A percentile compares a stretch with the other conserved stretches of the same genome.
Evolutionary conservation across 2,329 filamentous ascomycete species (phyloP).

Genomic region (Cadophora sp.): DNA sequence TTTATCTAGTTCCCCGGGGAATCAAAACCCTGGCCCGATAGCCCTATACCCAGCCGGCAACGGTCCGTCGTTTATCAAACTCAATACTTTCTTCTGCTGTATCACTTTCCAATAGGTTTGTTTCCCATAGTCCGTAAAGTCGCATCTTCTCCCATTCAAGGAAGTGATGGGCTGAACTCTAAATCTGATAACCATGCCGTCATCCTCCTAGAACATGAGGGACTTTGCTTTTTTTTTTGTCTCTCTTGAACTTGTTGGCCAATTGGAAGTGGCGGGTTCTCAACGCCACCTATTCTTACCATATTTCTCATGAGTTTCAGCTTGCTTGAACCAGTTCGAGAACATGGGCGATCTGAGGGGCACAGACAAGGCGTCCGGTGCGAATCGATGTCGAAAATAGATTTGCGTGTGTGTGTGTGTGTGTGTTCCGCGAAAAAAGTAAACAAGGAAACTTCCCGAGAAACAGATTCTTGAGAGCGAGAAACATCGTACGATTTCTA

Average conservation of each 20-base stretch:
- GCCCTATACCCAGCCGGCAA: no score
- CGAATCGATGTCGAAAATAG: constrained; percentile 1
- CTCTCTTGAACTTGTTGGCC: neutral
- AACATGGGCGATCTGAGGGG: neutral
- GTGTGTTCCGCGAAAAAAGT: constrained; percentile 5
- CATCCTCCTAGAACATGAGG: neutral
- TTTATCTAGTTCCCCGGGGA: neutral
- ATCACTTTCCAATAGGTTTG: neutral
- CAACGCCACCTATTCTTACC: neutral
- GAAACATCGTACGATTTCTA: neutral
- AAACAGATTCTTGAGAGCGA: neutral
- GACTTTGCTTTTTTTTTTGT: neutral
- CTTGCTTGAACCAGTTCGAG: neutral
- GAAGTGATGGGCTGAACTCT: constrained; percentile 2
- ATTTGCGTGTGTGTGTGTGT: no score
- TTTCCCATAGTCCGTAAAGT: neutral
- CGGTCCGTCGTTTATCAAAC: neutral
- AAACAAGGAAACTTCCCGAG: neutral
- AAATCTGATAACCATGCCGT: constrained; percentile 4
- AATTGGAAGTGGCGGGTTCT: constrained; percentile 10
- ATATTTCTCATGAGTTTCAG: constrained; percentile 5
- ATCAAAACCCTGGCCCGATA: neutral
- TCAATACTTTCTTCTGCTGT: constrained; percentile 4
- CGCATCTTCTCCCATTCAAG: constrained; percentile 11
- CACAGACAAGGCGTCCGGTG: neutral